Evolutionary conservation across 768 basidiomycete genomes (phyloP), one percentile per base, ranked within the genome.

Genomic region (Jaapia argillacea): DNA sequence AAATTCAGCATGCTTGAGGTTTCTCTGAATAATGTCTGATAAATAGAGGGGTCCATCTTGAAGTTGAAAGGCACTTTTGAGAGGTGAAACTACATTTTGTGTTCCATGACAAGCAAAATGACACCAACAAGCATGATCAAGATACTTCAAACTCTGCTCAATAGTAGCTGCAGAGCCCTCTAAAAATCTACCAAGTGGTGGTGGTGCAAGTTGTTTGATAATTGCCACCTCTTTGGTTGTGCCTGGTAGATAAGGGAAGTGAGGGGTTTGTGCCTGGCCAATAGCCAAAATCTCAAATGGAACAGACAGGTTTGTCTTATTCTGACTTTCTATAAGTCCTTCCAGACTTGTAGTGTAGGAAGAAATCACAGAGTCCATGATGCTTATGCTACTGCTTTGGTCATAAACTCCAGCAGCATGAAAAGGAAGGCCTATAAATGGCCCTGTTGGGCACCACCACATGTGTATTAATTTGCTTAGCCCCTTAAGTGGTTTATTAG

Each of bases 1-100:
- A 53, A 69, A 65, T 41, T 64, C 57, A 0, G 60, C 57, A 10
- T 36, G 50, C 3, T 54, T 45, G 1, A 55, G 23, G 24, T 21
- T 27, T 18, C 45, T 50, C 21, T 36, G 41, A 36, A 58, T 48
- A 22, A 66, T 48, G 16, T 60, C 53, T 1, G 36, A 48, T n/a
- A 68, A 18, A 14, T 49, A 37, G 14, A 58, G 45, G 23, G 22
- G 36, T 12, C 52, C 52, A 40, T 51, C 52, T 23, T 50, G 40
- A 10, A 58, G 45, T 5, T 40, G 12, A 24, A 60, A 50, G 5
- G 45, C 50, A 36, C 53, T 54, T 24, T 52, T 28, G 20, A 51
- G 40, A 4, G 58, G 57, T n/a, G 57, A 18, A 1, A 22, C 13
- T 4, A 42, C 14, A 37, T 51, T 45, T 44, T 55, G 58, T 24